phyloP scores from a whole-genome alignment of 768 basidiomycete genomes.

The Pulveroboletus sp. region DNA sequence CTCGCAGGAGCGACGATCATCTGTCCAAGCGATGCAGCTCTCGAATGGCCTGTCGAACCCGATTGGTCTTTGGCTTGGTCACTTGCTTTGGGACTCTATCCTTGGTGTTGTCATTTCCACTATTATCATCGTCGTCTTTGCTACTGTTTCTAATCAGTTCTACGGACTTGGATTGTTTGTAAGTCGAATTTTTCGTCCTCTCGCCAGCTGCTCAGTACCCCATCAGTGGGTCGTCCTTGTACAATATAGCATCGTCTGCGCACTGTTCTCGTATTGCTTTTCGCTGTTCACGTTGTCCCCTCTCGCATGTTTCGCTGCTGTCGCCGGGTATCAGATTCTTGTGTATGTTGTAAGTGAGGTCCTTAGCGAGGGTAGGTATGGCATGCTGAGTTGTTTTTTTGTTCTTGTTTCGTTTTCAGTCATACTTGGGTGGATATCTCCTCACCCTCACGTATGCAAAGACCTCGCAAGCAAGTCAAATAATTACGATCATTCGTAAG shows the following conservation, averaged over 20 bases:
- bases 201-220: neutral
- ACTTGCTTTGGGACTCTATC: slow-evolving; percentile 68
- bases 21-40: slow-evolving; percentile 77
- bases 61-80: slow-evolving; percentile 72
- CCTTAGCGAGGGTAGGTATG: neutral
- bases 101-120: slow-evolving; percentile 57
- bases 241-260: slow-evolving; percentile 63
- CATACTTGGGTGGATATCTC: slow-evolving; percentile 65
- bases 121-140: slow-evolving; percentile 59
- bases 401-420: slow-evolving; percentile 34
- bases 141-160: slow-evolving; percentile 54
- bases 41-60: slow-evolving; percentile 72
- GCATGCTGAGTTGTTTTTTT: neutral
- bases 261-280: slow-evolving; percentile 64
- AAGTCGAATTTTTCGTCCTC: slow-evolving; percentile 31
- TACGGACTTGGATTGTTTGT: slow-evolving; percentile 58
- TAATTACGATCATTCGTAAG: slow-evolving; percentile 59
- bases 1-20: slow-evolving; percentile 60
- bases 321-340: slow-evolving; percentile 69
- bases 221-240: slow-evolving; percentile 66
- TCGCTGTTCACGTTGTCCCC: slow-evolving; percentile 60
- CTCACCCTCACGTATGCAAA: slow-evolving; percentile 71
- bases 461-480: slow-evolving; percentile 44
- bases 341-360: slow-evolving; percentile 57
- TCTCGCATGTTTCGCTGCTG: slow-evolving; percentile 66